phyloP scores from a whole-genome alignment of 1,284 basidiomycete species.

The Malassezia brasiliensis region DNA sequence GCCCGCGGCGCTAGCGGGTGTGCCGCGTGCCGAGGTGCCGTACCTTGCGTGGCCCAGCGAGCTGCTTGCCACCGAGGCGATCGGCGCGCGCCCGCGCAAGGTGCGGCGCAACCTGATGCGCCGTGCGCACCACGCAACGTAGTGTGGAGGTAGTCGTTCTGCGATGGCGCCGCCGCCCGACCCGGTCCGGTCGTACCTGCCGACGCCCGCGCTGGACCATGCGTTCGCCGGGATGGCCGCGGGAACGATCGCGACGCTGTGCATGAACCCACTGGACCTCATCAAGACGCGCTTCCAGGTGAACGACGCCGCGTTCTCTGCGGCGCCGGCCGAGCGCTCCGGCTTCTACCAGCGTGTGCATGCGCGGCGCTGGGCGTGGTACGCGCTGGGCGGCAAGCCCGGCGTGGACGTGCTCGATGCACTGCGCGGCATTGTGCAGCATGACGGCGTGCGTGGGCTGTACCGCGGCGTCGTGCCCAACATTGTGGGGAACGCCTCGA shows the following conservation, averaged over 20 bases:
- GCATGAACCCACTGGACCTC: conserved; percentile 95
- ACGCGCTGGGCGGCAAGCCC: conserved; percentile 28
- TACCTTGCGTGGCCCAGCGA: conserved; percentile 64
- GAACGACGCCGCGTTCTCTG: conserved; percentile 13
- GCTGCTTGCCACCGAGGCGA: conserved; percentile 26
- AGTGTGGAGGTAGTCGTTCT: background rate
- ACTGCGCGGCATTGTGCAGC: conserved; percentile 62
- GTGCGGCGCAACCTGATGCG: conserved; percentile 82
- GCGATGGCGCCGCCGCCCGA: conserved; percentile 1
- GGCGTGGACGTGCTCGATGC: conserved; percentile 66
- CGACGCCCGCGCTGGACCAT: conserved; percentile 60
- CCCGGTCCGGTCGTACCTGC: conserved; percentile 28
- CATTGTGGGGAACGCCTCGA: conserved; percentile 87
- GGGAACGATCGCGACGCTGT: conserved; percentile 80
- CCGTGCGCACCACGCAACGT: conserved; percentile 2
- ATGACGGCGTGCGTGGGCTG: conserved; percentile 72
- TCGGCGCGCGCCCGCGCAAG: conserved; percentile 62
- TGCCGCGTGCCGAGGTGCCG: conserved; percentile 60
- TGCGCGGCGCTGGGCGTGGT: conserved; percentile 23
- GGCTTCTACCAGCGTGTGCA: conserved; percentile 5
- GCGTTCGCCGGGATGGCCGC: conserved; percentile 86
- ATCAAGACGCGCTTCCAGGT: conserved; percentile 91
- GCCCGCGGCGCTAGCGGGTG: conserved; percentile 52
- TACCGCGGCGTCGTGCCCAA: conserved; percentile 87
- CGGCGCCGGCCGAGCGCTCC: conserved; percentile 2